These are phyloP conservation scores for Fusarium hainanense DNA, from an alignment of 2,329 filamentous ascomycete genomes.

Conservation along the genomic window DNA sequence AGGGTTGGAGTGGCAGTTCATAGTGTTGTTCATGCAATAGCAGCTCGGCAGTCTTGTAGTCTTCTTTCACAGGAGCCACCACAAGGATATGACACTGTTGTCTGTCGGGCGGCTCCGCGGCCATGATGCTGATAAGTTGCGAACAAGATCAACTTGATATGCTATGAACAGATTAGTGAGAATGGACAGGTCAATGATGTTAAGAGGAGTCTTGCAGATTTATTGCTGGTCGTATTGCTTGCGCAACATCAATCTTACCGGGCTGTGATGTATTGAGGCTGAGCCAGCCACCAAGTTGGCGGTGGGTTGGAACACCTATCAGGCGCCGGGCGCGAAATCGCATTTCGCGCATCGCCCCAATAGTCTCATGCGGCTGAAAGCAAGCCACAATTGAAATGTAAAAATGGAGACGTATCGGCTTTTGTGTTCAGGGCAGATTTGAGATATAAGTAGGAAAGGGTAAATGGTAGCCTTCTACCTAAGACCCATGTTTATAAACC, in stretches of 20 bases:
- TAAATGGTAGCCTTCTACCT: too few species aligned
- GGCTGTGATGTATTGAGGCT: not conserved
- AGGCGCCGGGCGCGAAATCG: not conserved
- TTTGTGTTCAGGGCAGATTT: too few species aligned
- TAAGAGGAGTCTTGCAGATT: too few species aligned
- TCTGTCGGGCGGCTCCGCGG: not conserved
- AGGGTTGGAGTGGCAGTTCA: fast-evolving
- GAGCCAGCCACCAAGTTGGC: not conserved
- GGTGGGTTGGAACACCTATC: not conserved
- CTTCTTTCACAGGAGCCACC: not conserved
- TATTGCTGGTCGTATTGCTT: too few species aligned
- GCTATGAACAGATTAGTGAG: too few species aligned
- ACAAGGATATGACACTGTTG: not conserved
- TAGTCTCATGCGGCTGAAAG: fast-evolving
- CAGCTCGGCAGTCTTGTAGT: not conserved
- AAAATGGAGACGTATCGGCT: too few species aligned
- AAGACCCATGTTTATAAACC: too few species aligned
- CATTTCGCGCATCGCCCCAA: not conserved
- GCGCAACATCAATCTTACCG: not conserved
- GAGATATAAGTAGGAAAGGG: too few species aligned
- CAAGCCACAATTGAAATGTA: not conserved
- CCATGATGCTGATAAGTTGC: too few species aligned
- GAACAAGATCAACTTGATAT: too few species aligned
- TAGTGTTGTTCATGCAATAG: fast-evolving
- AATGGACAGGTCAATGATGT: too few species aligned